phyloP scores from a whole-genome alignment of 2,329 filamentous ascomycete species.

The Penicillium sp. region DNA sequence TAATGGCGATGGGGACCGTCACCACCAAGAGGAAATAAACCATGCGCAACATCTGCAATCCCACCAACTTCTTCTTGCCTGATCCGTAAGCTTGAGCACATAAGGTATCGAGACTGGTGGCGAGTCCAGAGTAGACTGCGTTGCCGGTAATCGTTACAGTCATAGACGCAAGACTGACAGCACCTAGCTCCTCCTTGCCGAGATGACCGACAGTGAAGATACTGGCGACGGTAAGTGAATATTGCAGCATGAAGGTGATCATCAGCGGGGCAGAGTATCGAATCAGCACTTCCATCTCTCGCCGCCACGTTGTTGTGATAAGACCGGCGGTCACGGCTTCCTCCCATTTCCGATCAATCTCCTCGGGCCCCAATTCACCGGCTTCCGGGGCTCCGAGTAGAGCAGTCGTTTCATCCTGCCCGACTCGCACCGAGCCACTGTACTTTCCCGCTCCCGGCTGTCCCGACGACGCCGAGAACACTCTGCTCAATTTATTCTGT shows the following conservation, averaged over 20 bases:
- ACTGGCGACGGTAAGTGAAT: constrained; percentile 75
- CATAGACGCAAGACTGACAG: constrained; percentile 67
- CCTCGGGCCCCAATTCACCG: constrained; percentile 47
- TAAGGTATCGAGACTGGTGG: constrained; percentile 84
- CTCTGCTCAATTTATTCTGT: constrained; percentile 22
- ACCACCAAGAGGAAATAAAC: constrained; percentile 67
- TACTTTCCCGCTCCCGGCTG: constrained; percentile 10
- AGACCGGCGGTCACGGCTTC: constrained; percentile 73
- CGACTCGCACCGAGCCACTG: constrained; percentile 2
- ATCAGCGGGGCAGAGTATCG: constrained; percentile 66
- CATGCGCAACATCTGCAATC: constrained; percentile 76
- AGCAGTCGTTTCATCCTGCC: constrained; percentile 42
- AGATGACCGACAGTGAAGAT: constrained; percentile 73
- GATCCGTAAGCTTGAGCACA: constrained; percentile 93
- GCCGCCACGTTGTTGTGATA: constrained; percentile 85
- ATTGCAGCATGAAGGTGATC: constrained; percentile 70
- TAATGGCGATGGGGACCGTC: constrained; percentile 63
- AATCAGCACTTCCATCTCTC: constrained; percentile 75
- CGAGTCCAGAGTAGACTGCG: constrained; percentile 74
- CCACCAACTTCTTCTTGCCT: constrained; percentile 82
- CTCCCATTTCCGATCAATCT: constrained; percentile 71
- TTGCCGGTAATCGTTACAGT: constrained; percentile 73
- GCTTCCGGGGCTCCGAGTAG: constrained; percentile 44
- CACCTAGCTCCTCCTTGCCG: constrained; percentile 63
- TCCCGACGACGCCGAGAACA: constrained; percentile 15